Evolutionary conservation across 257 asterid genomes (phyloP).

Genomic region (Phtheirospermum japonicum): DNA sequence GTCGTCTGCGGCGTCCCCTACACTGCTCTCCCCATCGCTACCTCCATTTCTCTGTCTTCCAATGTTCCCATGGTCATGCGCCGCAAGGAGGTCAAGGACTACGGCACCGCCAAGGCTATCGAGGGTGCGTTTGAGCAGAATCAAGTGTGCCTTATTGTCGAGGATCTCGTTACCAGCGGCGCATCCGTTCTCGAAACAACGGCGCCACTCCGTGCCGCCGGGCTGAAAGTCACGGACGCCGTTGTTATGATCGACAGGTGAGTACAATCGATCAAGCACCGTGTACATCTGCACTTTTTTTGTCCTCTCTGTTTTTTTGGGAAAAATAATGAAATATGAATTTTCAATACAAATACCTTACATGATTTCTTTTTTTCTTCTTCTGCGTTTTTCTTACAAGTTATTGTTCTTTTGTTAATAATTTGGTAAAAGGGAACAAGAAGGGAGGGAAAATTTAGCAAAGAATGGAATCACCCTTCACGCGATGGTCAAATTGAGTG

Average conservation of each 20-base stretch:
- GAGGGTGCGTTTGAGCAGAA: conserved; percentile 63
- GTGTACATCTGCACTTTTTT: neutral
- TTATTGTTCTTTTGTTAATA: conserved; percentile 20
- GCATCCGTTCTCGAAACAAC: conserved; percentile 92
- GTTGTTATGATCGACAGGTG: conserved; percentile 96
- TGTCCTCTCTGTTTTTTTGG: neutral
- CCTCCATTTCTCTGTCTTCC: conserved; percentile 60
- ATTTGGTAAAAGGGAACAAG: conserved; percentile 76
- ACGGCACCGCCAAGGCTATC: conserved; percentile 85
- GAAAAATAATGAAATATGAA: too few species aligned
- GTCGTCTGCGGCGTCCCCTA: conserved; percentile 93
- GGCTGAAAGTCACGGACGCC: conserved; percentile 81
- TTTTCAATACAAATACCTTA: too few species aligned
- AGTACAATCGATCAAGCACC: neutral
- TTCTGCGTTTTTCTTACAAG: neutral
- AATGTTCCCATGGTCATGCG: conserved; percentile 90
- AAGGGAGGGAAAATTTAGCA: conserved; percentile 92
- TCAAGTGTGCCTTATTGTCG: conserved; percentile 71
- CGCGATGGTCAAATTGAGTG: conserved; percentile 82
- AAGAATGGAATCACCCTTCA: conserved; percentile 83
- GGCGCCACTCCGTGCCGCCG: conserved; percentile 78
- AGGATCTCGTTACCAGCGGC: conserved; percentile 95
- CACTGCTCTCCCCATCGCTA: conserved; percentile 95
- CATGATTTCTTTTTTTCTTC: too few species aligned
- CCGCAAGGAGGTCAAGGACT: conserved; percentile 91